Percentiles rank a stretch among this genome's conserved stretches.
Evolutionary conservation across 192 early-diverging fungal species (phyloP).

Genomic region (Coemansia sp.): DNA sequence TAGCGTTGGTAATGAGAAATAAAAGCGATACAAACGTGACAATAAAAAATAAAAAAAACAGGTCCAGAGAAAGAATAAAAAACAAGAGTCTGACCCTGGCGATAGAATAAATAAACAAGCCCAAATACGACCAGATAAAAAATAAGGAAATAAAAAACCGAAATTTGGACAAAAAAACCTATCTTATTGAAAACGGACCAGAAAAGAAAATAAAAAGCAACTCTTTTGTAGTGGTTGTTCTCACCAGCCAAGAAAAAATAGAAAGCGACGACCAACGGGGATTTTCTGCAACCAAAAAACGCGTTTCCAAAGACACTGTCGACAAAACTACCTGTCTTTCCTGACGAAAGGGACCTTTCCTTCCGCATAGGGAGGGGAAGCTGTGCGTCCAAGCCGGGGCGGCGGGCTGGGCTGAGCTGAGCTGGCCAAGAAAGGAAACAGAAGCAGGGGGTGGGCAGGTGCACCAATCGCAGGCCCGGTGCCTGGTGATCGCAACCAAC

Average conservation of each 20-base stretch:
- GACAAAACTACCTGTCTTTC: no score
- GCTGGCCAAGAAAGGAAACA: constrained; percentile 3
- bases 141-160: background rate
- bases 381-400: no score
- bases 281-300: no score
- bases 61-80: background rate
- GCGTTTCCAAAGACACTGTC: no score
- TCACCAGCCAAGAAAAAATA: background rate
- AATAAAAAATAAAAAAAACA: background rate
- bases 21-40: constrained; percentile 1
- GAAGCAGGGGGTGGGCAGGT: background rate
- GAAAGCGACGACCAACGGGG: background rate
- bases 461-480: constrained; percentile 2
- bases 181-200: constrained; percentile 8
- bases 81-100: background rate
- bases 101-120: constrained; percentile 6
- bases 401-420: constrained; percentile 6
- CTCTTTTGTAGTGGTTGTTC: constrained; percentile 2
- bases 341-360: no score
- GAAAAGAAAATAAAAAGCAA: constrained; percentile 5
- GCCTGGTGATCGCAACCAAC: background rate
- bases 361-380: no score
- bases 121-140: constrained; percentile 17
- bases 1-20: background rate
- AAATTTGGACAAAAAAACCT: constrained; percentile 10